Evolutionary conservation across 768 basidiomycete species (phyloP).

Genomic region (Piloderma croceum): DNA sequence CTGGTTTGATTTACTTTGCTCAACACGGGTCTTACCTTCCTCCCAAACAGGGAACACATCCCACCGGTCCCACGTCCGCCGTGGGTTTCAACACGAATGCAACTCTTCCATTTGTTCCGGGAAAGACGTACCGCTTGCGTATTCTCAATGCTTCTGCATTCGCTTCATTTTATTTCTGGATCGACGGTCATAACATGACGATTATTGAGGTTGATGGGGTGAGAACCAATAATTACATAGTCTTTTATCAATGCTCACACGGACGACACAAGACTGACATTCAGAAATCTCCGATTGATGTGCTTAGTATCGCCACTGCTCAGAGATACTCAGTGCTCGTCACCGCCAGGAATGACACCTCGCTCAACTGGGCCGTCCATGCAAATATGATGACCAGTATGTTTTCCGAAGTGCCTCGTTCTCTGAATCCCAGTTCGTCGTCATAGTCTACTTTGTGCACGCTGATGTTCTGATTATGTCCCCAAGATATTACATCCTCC

Average conservation of each 20-base stretch:
- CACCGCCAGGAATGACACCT: conserved; percentile 76
- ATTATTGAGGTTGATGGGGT: conserved; percentile 84
- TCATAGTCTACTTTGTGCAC: neutral
- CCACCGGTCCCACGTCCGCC: conserved; percentile 43
- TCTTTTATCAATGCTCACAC: conserved; percentile 4
- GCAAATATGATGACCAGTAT: conserved; percentile 86
- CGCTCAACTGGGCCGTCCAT: conserved; percentile 81
- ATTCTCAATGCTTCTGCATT: conserved; percentile 81
- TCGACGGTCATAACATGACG: conserved; percentile 81
- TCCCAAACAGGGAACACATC: conserved; percentile 45
- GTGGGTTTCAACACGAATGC: conserved; percentile 88
- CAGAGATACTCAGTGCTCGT: conserved; percentile 94
- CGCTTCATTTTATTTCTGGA: conserved; percentile 77
- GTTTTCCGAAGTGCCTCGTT: conserved; percentile 78
- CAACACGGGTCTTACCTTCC: conserved; percentile 68
- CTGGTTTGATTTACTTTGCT: conserved; percentile 78
- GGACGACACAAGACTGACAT: conserved; percentile 63
- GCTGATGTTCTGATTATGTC: no score
- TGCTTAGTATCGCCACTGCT: conserved; percentile 73
- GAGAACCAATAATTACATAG: no score
- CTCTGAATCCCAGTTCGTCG: conserved; percentile 66
- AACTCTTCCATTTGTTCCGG: conserved; percentile 69
- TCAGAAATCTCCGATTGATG: conserved; percentile 64
- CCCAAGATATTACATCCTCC: conserved; percentile 72
- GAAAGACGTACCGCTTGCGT: conserved; percentile 86